Percentiles rank a stretch among this genome's conserved stretches.
Conservation (phyloP, 2,329 filamentous ascomycete species). For the Madurella fahalii region DNA sequence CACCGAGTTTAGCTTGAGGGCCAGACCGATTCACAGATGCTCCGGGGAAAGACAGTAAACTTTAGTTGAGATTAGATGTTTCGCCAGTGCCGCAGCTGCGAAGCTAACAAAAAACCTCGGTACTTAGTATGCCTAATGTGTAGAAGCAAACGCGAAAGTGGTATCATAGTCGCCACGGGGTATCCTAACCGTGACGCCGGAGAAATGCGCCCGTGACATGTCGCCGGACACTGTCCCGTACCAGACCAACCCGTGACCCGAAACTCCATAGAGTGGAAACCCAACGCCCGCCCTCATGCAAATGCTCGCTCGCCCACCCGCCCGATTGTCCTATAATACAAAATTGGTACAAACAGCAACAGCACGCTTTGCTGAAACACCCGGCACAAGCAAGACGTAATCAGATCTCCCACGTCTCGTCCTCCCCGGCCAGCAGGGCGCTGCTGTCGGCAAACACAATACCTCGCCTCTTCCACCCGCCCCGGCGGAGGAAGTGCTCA, state of each 20-base stretch:
- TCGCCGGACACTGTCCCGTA: neutral
- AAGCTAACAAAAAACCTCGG: neutral
- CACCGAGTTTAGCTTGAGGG: too few relatives aligned
- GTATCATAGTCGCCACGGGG: neutral
- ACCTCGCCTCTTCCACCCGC: conserved; percentile 35
- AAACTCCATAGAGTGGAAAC: neutral
- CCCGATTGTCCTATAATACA: neutral
- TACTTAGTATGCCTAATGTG: neutral
- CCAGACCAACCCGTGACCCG: neutral
- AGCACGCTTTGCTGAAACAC: too few relatives aligned
- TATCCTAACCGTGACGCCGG: neutral
- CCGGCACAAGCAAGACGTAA: neutral
- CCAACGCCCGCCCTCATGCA: neutral
- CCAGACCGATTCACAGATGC: neutral
- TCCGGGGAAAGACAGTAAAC: neutral
- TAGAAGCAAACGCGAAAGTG: neutral
- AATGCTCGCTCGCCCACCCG: neutral
- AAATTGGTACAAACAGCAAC: neutral
- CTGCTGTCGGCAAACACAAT: conserved; percentile 31
- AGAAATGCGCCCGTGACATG: neutral
- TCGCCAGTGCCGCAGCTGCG: conserved; percentile 3
- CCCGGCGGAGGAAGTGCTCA: conserved; percentile 31
- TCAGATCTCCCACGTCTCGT: conserved; percentile 26
- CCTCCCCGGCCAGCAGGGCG: conserved; percentile 22
- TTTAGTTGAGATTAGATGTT: conserved; percentile 5